Evolutionary conservation across 228 moss, liverwort and hornwort genomes (phyloP).

Genomic region (Sphagnum fallax): DNA sequence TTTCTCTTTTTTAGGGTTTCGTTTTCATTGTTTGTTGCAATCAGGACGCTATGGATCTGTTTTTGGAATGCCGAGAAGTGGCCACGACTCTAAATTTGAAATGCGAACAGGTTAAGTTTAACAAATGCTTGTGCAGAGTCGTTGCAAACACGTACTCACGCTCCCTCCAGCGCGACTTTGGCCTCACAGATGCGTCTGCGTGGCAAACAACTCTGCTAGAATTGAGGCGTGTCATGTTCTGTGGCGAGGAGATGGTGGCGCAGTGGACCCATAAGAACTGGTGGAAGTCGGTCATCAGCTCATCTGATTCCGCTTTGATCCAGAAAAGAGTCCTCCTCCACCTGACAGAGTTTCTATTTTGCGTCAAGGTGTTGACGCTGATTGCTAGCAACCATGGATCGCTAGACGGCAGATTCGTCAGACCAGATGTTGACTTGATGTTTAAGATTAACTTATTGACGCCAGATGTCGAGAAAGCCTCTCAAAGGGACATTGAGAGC

Average conservation of each 20-base stretch:
- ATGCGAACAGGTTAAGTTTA: conserved; percentile 23
- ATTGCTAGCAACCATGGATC: conserved; percentile 37
- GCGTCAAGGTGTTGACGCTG: conserved; percentile 24
- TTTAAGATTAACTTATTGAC: conserved; percentile 17
- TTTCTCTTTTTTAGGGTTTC: too few relatives aligned
- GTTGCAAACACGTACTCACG: conserved; percentile 32
- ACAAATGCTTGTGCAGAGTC: conserved; percentile 41
- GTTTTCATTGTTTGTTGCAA: too few relatives aligned
- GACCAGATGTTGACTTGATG: conserved; percentile 16
- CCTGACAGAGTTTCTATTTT: conserved; percentile 32
- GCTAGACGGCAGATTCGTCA: conserved; percentile 26
- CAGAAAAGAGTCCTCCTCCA: conserved; percentile 31
- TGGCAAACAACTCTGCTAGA: conserved; percentile 33
- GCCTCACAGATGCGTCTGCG: conserved; percentile 23
- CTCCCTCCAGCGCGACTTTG: conserved; percentile 29
- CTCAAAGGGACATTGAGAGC: conserved; percentile 19
- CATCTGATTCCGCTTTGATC: conserved; percentile 25
- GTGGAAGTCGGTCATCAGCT: conserved; percentile 30
- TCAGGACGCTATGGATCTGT: too few relatives aligned
- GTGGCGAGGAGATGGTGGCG: conserved; percentile 30
- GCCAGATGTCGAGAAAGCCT: conserved; percentile 36
- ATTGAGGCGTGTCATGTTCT: conserved; percentile 38
- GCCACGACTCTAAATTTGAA: too few relatives aligned
- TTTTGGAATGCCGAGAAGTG: too few relatives aligned
- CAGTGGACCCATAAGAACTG: conserved; percentile 38